Base-by-base conservation (phyloP, 768 basidiomycete genomes). In the Mycena epipterygia region DNA sequence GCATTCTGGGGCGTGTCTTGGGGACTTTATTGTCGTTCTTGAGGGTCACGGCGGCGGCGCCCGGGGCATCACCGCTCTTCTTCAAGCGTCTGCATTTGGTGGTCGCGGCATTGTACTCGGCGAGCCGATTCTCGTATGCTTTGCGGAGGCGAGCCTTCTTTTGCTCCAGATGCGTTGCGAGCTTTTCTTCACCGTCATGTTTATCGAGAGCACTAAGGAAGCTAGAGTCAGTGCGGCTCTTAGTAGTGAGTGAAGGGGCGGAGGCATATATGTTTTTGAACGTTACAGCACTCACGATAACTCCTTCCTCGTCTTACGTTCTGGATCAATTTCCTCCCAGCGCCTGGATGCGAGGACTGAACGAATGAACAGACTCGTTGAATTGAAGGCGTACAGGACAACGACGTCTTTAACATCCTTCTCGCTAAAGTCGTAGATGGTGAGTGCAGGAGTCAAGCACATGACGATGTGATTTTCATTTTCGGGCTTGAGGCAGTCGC, bases 381-480 rank as follows among this genome's bases (percentile, higher is more conserved):
- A 17, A 7, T 8, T 7, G n/a, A n/a, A 17, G 32, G 42, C 51
- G 37, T 6, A 64, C 62, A 64, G 19, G 17, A 55, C 52, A 9
- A 64, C 42, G 29, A 64, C 21, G n/a, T 55, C 52, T 27, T 23
- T 12, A 21, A 25, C 21, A n/a, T 64, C 63, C 11, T 64, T 64
- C 25, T 64, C 63, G 14, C 63, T 52, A 0, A 64, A 19, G n/a
- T 64, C 63, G 52, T 64, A 64, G 1, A 14, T 55, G 11, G 63
- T 55, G 21, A 64, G 63, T 3, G 63, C 63, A 21, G 12, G 27
- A 17, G 63, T 55, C 2, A 53, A 29, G 5, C 37, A n/a, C 27
- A 55, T 42, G 9, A 55, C 63, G 7, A 39, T 39, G 41, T 53
- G 21, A n/a, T n/a, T n/a, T n/a, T n/a, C n/a, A 0, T 1, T 46